A percentile compares a stretch with the other conserved stretches of the same genome.
Evolutionary conservation across 495 filamentous ascomycete genomes (phyloP).

Genomic region (Hapsidospora chrysogenum): DNA sequence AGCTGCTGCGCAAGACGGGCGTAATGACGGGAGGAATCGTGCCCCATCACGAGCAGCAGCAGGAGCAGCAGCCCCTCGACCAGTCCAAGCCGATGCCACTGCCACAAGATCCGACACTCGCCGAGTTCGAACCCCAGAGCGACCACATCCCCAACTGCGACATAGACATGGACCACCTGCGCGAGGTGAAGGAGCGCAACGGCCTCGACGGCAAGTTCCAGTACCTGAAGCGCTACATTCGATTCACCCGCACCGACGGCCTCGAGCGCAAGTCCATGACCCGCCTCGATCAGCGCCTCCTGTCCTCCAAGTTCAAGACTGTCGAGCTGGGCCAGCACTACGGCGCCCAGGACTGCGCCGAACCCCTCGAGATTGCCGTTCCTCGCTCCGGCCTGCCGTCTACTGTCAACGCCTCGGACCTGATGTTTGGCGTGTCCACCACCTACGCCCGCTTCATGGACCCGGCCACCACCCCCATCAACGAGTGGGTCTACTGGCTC

Average conservation of each 20-base stretch:
- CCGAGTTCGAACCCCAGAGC: not conserved
- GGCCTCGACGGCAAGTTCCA: slow-evolving; percentile 29
- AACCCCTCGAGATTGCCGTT: slow-evolving; percentile 29
- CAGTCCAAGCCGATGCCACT: not conserved
- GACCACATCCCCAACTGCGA: slow-evolving; percentile 21
- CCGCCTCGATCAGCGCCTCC: slow-evolving; percentile 23
- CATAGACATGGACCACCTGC: slow-evolving; percentile 24
- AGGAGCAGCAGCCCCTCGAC: not conserved
- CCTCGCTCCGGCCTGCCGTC: slow-evolving; percentile 26
- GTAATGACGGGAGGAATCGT: not conserved
- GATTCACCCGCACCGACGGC: slow-evolving; percentile 19
- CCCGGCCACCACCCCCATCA: slow-evolving; percentile 22
- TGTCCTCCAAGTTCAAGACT: slow-evolving; percentile 22
- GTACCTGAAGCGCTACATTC: slow-evolving; percentile 34
- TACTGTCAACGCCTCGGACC: slow-evolving; percentile 30
- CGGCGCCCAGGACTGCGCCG: slow-evolving; percentile 19
- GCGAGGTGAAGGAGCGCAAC: slow-evolving; percentile 23
- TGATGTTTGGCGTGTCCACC: slow-evolving; percentile 32
- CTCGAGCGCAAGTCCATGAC: slow-evolving; percentile 30
- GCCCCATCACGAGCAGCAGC: not conserved
- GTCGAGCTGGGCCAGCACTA: slow-evolving; percentile 27
- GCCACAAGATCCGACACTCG: not conserved
- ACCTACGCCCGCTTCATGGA: slow-evolving; percentile 27
- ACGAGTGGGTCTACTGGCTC: slow-evolving; percentile 32
- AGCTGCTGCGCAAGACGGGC: not conserved